phyloP scores from a whole-genome alignment of 2,329 filamentous ascomycete genomes.

The Sarocladium strictum region DNA sequence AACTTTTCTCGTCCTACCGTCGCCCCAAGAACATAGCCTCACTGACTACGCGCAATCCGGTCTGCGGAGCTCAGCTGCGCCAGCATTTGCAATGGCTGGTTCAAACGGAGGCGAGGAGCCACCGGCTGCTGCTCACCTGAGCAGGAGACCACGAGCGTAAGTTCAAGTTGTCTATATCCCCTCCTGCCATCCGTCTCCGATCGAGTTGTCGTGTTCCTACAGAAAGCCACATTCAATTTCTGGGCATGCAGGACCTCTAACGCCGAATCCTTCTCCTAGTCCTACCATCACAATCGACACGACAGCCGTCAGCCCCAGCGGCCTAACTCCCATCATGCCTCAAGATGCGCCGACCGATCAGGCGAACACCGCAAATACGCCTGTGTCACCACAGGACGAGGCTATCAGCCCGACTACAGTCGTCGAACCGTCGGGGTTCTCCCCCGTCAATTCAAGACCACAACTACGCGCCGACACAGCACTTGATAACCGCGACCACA shows the following conservation, averaged over 20 bases:
- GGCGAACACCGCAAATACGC: constrained; percentile 19
- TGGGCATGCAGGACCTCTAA: constrained; percentile 10
- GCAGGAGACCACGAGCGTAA: constrained; percentile 28
- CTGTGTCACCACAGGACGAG: constrained; percentile 32
- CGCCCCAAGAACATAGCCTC: constrained; percentile 4
- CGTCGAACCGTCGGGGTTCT: constrained; percentile 24
- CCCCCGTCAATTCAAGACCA: constrained; percentile 19
- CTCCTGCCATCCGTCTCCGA: constrained; percentile 5
- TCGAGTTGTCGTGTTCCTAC: constrained; percentile 7
- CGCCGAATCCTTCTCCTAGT: constrained; percentile 22
- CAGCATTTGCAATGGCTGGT: not conserved
- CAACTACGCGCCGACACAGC: constrained; percentile 51
- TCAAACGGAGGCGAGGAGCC: constrained; percentile 4
- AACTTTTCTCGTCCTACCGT: not conserved
- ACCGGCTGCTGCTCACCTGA: constrained; percentile 1
- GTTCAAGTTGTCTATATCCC: constrained; percentile 23
- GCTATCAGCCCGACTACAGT: constrained; percentile 33
- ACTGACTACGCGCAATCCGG: not conserved
- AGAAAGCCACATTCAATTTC: constrained; percentile 6
- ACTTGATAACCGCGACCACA: constrained; percentile 58
- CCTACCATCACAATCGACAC: constrained; percentile 52
- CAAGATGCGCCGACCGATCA: constrained; percentile 13
- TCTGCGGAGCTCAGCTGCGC: constrained; percentile 2
- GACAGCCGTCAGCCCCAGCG: constrained; percentile 30
- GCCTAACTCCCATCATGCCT: constrained; percentile 22